A percentile compares a stretch with the other conserved stretches of the same genome.
phyloP scores from a whole-genome alignment of 2,329 filamentous ascomycete species.

The Curvularia hawaiiensis region DNA sequence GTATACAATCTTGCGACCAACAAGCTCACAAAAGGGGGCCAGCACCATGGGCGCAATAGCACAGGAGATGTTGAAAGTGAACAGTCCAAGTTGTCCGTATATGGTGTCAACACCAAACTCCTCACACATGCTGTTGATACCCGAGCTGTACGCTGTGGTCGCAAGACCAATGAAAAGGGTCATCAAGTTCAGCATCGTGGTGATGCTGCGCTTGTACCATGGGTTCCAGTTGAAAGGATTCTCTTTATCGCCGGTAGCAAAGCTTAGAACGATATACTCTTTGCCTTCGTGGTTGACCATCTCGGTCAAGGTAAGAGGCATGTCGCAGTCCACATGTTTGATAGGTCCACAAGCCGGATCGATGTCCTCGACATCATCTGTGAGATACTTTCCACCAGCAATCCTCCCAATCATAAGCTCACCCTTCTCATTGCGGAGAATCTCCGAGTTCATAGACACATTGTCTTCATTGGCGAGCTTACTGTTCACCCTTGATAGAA shows the following conservation, averaged over 20 bases:
- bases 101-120: constrained; percentile 32
- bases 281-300: constrained; percentile 33
- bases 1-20: constrained; percentile 35
- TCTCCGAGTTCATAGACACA: constrained; percentile 22
- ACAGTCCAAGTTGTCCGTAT: constrained; percentile 32
- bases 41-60: constrained; percentile 36
- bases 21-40: constrained; percentile 35
- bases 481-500: constrained; percentile 22
- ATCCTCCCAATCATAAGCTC: constrained; percentile 30
- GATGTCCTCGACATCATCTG: constrained; percentile 28
- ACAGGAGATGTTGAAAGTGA: constrained; percentile 36
- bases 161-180: constrained; percentile 36
- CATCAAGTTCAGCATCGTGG: constrained; percentile 37
- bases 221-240: constrained; percentile 39
- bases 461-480: constrained; percentile 13
- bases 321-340: constrained; percentile 34
- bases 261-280: constrained; percentile 33
- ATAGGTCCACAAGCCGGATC: constrained; percentile 32
- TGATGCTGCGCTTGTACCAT: constrained; percentile 37
- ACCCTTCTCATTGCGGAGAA: constrained; percentile 31
- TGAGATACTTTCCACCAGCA: constrained; percentile 32
- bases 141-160: constrained; percentile 35
- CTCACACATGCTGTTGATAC: constrained; percentile 35
- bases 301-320: constrained; percentile 35
- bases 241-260: constrained; percentile 33